phyloP scores from a whole-genome alignment of 176 grass and related monocot species.

The Oryza officinalis region DNA sequence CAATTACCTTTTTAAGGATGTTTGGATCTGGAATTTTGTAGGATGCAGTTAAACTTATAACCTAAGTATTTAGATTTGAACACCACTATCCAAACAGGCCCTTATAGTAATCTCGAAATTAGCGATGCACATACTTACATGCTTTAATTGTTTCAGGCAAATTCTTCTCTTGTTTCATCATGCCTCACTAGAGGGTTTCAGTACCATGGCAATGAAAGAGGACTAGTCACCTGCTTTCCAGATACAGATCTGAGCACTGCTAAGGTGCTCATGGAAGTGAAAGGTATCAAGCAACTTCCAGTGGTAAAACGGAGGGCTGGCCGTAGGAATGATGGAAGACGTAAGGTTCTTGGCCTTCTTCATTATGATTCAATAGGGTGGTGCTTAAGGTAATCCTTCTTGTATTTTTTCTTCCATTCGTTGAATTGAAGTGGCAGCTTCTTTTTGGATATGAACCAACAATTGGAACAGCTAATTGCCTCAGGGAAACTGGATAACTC shows the following conservation, averaged over 20 bases:
- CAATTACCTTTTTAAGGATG: not conserved
- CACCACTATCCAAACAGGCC: not conserved
- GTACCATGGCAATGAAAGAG: slow-evolving; percentile 78
- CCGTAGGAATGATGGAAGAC: slow-evolving; percentile 68
- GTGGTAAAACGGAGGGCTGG: slow-evolving; percentile 81
- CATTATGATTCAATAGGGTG: slow-evolving; percentile 86
- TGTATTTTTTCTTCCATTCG: slow-evolving; percentile 19
- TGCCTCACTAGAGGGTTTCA: slow-evolving; percentile 86
- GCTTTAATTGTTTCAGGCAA: slow-evolving; percentile 49
- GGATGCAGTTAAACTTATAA: not conserved
- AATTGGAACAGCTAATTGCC: not conserved
- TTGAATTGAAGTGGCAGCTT: not conserved
- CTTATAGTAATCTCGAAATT: slow-evolving; percentile 10
- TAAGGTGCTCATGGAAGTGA: slow-evolving; percentile 96
- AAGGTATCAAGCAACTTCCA: slow-evolving; percentile 96
- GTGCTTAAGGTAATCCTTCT: slow-evolving; percentile 68
- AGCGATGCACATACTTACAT: slow-evolving; percentile 37
- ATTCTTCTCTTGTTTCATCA: slow-evolving; percentile 66
- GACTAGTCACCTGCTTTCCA: slow-evolving; percentile 85
- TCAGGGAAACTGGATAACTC: not conserved
- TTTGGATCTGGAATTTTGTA: not conserved
- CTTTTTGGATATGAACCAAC: not conserved
- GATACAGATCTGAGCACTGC: slow-evolving; percentile 96
- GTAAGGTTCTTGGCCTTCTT: slow-evolving; percentile 81
- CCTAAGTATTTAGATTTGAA: not conserved